These are phyloP conservation scores for Penicillium chermesinum DNA, from an alignment of 495 filamentous ascomycete genomes.

Conservation along the genomic window DNA sequence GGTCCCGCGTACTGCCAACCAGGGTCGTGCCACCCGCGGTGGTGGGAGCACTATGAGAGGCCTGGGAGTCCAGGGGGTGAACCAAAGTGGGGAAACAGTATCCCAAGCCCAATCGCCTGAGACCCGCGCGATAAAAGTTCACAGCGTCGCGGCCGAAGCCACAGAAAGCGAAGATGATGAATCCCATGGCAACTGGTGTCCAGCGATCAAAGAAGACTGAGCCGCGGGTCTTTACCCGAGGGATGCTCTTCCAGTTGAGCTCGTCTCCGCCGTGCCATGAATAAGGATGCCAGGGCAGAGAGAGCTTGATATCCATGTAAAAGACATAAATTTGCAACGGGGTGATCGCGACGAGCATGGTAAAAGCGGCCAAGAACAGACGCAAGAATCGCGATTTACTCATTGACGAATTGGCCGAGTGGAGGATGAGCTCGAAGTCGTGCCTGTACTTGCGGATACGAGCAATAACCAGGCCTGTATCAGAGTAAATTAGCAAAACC, in stretches of 20 bases:
- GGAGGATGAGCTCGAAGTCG: slow-evolving; percentile 55
- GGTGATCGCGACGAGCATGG: slow-evolving; percentile 60
- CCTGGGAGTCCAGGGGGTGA: slow-evolving; percentile 9
- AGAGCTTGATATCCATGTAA: slow-evolving; percentile 45
- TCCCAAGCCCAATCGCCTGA: slow-evolving; percentile 25
- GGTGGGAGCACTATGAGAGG: not conserved
- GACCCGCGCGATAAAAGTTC: slow-evolving; percentile 59
- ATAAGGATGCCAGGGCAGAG: slow-evolving; percentile 42
- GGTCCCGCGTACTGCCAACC: slow-evolving; percentile 18
- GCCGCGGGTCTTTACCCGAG: slow-evolving; percentile 54
- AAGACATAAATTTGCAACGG: slow-evolving; percentile 61
- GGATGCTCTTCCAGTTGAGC: slow-evolving; percentile 53
- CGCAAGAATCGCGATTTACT: slow-evolving; percentile 70
- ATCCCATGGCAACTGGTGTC: slow-evolving; percentile 55
- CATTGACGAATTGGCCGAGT: slow-evolving; percentile 48
- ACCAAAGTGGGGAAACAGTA: slow-evolving; percentile 19
- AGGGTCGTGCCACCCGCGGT: slow-evolving; percentile 14
- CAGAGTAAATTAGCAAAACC: not conserved
- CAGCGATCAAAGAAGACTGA: slow-evolving; percentile 59
- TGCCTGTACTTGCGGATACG: slow-evolving; percentile 65
- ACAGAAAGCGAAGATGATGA: slow-evolving; percentile 70
- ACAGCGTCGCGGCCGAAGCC: slow-evolving; percentile 72
- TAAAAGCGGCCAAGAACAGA: slow-evolving; percentile 68
- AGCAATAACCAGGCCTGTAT: slow-evolving; percentile 53
- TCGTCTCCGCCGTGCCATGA: slow-evolving; percentile 52